Evolutionary conservation across 306 rosid genomes (phyloP), one percentile per base, ranked within the genome.

Genomic region (Casuarina cunninghamiana): DNA sequence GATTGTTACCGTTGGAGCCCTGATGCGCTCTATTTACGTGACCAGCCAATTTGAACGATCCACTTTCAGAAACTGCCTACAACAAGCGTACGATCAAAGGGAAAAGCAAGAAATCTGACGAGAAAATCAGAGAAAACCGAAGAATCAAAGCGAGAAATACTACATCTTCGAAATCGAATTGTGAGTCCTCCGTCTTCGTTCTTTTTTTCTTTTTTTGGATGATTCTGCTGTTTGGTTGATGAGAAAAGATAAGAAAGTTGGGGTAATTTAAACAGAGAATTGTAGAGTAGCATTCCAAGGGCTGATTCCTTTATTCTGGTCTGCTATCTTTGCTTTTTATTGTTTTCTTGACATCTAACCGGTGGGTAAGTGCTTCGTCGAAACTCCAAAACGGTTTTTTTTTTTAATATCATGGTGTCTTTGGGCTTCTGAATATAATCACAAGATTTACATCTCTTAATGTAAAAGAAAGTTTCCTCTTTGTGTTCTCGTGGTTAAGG

Each of bases 1-100:
- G 4, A 63, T 61, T 67, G 87, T 85, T 85, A 88, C 91, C 91
- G 89, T 88, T 88, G 79, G 83, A 78, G 46, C 49, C 4, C 39
- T 13, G 13, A 17, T 38, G 9, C 44, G 75, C n/a, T 12, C 42
- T 32, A 7, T 78, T 17, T 77, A 60, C 50, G 32, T 1, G 2
- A 6, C 45, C 13, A 39, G 8, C 44, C 0, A 17, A 58, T 67
- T 42, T 3, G 71, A 41, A 17, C 8, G 50, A 4, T 35, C 32
- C 13, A 41, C 5, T 42, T 43, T 41, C 15, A 42, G 42, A 42
- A 67, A 41, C 32, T 42, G 71, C 37, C 50, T 41, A 67, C 71
- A 17, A 17, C 35, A 67, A 67, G 17, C 71, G n/a, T 32, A 42
- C 2, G 26, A 51, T 53, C 38, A 8, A 48, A 11, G 49, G 26